These are phyloP conservation scores for Vitis hybrid DNA, from an alignment of 177 flowering plant genomes.

Conservation along the genomic window DNA sequence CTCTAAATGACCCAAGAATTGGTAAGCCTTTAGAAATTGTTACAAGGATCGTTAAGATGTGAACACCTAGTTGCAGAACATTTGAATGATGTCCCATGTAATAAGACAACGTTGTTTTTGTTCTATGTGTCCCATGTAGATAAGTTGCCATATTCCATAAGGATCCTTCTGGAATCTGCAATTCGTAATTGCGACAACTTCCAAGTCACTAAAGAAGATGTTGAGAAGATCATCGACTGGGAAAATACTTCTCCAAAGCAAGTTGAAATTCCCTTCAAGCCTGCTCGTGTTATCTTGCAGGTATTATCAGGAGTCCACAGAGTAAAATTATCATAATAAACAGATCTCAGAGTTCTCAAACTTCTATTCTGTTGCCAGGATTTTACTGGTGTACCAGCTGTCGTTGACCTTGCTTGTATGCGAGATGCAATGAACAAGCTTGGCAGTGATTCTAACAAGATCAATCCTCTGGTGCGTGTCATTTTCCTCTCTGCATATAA, in stretches of 20 bases:
- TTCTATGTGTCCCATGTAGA: slow-evolving; percentile 28
- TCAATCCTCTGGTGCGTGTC: slow-evolving; percentile 82
- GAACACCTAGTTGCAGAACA: neutral
- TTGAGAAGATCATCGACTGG: slow-evolving; percentile 96
- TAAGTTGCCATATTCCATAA: slow-evolving; percentile 76
- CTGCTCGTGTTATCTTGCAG: slow-evolving; percentile 87
- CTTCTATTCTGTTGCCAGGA: slow-evolving; percentile 45
- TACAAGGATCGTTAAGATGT: neutral
- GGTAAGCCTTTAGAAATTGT: slow-evolving; percentile 34
- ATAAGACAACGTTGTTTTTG: neutral
- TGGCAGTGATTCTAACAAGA: slow-evolving; percentile 87
- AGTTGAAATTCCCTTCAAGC: slow-evolving; percentile 90
- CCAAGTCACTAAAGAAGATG: slow-evolving; percentile 83
- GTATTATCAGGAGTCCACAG: slow-evolving; percentile 18
- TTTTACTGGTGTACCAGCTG: slow-evolving; percentile 98
- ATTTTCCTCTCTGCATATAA: neutral
- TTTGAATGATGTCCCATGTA: neutral
- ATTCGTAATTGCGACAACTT: slow-evolving; percentile 89
- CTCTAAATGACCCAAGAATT: slow-evolving; percentile 76
- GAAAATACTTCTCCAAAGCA: slow-evolving; percentile 76
- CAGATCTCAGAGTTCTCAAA: neutral
- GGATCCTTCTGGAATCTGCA: slow-evolving; percentile 80
- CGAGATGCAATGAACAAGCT: slow-evolving; percentile 98
- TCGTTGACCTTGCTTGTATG: slow-evolving; percentile 98
- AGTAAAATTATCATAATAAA: neutral